phyloP scores from a whole-genome alignment of 116 monocot species.

The Posidonia oceanica region DNA sequence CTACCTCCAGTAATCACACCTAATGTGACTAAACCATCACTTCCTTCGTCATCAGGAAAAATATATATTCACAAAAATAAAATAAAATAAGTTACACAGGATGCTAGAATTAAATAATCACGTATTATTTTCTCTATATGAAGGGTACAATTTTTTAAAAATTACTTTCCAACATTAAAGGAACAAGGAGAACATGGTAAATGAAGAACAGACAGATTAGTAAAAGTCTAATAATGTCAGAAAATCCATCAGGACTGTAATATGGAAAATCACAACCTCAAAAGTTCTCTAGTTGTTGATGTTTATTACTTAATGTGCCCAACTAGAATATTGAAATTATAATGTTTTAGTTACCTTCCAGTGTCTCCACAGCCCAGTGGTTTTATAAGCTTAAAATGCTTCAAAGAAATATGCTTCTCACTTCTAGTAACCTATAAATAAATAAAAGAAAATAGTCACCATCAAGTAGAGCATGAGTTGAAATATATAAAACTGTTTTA shows the following conservation, averaged over 20 bases:
- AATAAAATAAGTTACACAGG: too few relatives aligned
- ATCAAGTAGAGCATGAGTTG: background rate
- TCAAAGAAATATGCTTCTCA: conserved; percentile 61
- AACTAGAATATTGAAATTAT: background rate
- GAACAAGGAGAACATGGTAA: background rate
- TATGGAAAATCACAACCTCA: too few relatives aligned
- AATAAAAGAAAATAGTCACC: background rate
- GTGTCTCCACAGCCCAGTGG: conserved; percentile 96
- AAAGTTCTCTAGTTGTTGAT: too few relatives aligned
- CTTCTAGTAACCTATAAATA: conserved; percentile 36
- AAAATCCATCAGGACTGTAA: background rate
- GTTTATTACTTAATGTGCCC: too few relatives aligned
- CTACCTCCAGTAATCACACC: too few relatives aligned
- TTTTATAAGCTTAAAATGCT: conserved; percentile 79
- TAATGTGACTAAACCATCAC: too few relatives aligned
- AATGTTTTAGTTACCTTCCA: conserved; percentile 50
- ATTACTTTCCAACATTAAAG: too few relatives aligned
- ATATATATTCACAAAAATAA: too few relatives aligned
- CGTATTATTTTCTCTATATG: too few relatives aligned
- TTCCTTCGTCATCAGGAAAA: too few relatives aligned
- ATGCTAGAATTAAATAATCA: too few relatives aligned
- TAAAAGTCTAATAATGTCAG: background rate
- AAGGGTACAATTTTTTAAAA: too few relatives aligned
- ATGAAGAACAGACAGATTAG: background rate
- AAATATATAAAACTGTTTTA: background rate